Evolutionary conservation across 352 stramenopile genomes (phyloP).

Genomic region (Globisporangium alternatum): DNA sequence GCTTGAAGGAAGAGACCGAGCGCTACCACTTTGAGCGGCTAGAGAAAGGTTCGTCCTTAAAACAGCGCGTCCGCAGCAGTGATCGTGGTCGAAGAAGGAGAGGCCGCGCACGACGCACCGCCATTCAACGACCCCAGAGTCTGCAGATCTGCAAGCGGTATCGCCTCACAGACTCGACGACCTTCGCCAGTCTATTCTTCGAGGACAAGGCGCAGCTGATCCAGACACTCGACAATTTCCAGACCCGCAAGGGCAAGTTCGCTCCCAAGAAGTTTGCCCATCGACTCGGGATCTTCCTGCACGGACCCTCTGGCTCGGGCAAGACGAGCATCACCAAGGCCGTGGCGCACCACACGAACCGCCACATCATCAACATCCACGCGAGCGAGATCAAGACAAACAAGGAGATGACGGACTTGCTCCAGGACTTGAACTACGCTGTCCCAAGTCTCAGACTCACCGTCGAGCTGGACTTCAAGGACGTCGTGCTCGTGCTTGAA

Average conservation of each 20-base stretch:
- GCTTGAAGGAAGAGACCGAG: constrained; percentile 16
- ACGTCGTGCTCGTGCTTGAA: constrained; percentile 73
- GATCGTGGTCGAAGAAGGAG: background rate
- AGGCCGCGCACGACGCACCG: background rate
- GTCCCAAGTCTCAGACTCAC: constrained; percentile 37
- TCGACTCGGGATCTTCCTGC: constrained; percentile 63
- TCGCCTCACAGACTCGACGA: constrained; percentile 58
- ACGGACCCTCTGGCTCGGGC: constrained; percentile 64
- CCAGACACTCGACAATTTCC: constrained; percentile 45
- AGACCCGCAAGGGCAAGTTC: constrained; percentile 52
- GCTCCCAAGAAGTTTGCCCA: constrained; percentile 62
- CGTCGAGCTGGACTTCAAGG: constrained; percentile 43
- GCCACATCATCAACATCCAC: constrained; percentile 43
- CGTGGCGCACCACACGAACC: constrained; percentile 47
- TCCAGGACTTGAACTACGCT: constrained; percentile 42
- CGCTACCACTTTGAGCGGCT: constrained; percentile 11
- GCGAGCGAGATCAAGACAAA: constrained; percentile 42
- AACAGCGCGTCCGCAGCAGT: background rate
- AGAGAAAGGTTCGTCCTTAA: background rate
- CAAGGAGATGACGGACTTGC: constrained; percentile 45
- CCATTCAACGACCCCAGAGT: background rate
- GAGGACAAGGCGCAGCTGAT: constrained; percentile 46
- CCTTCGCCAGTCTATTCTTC: constrained; percentile 75
- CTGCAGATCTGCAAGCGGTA: constrained; percentile 41
- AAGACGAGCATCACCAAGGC: constrained; percentile 76